Evolutionary conservation across 306 rosid genomes (phyloP), one percentile per base, ranked within the genome.

Genomic region (Lagenaria siceraria): DNA sequence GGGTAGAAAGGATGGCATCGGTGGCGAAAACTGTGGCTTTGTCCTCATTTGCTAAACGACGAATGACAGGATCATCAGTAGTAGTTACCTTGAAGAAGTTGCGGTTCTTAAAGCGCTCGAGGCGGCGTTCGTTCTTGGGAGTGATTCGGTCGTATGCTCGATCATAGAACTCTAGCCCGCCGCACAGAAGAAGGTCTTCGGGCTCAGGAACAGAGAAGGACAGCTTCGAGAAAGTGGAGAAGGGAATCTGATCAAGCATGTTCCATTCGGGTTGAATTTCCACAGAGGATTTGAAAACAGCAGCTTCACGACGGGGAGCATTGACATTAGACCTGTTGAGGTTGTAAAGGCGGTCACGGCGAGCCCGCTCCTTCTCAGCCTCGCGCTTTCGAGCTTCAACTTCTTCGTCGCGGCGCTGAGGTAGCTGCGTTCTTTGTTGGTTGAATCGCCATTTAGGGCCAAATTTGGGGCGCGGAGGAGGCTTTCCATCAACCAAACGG

Each of bases 191-290:
- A 49, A 94, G 91, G 33, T 94, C 98, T 25, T 90, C 92, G 0
- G 98, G 98, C 42, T 94, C 98, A 0, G 95, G 90, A 5, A 85
- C 97, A 0, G 88, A 73, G 85, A 90, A 94, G 9, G 98, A 94
- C 18, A 94, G 95, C 85, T 94, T 94, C 0, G 97, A 90, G 89
- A 94, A 90, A 3, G 97, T 90, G 10, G 95, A 89, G 81, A 94
- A 94, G 0, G 96, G 97, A 75, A 94, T 92, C 89, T 94, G 97
- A 8, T 94, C 98, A 1, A 88, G 93, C 96, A 92, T 94, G 76
- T 92, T 92, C 98, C 98, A 94, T 35, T 94, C 96, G 0, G 97
- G 98, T 31, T 94, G 98, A 27, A 94, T 93, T 22, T 93, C 98
- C 0, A 93, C 97, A 0, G 98, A 93, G 0, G 98, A 93, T 49